These are phyloP conservation scores for Rhododendron ferrugineum DNA, from an alignment of 148 eudicot genomes.

Conservation along the genomic window DNA sequence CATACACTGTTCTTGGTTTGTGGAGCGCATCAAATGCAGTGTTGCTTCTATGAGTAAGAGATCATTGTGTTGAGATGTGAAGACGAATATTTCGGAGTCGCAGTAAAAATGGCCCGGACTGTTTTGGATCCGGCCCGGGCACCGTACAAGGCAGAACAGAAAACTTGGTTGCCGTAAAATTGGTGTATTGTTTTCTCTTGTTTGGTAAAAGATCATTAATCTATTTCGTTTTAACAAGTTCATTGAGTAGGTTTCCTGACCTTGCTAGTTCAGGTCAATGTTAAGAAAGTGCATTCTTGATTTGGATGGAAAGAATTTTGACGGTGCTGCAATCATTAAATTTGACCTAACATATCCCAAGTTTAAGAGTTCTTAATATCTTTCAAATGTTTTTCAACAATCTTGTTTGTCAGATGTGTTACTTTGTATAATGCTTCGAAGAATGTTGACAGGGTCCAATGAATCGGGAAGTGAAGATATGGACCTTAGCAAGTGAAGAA, in stretches of 20 bases:
- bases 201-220: too few species aligned
- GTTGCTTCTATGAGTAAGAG: too few species aligned
- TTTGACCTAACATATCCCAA: not conserved
- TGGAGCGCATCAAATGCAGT: too few species aligned
- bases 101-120: too few species aligned
- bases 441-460: constrained; percentile 57
- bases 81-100: too few species aligned
- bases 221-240: not conserved
- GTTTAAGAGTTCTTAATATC: not conserved
- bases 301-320: too few species aligned
- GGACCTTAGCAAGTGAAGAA: constrained; percentile 92
- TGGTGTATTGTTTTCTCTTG: too few species aligned
- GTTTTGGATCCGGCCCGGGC: too few species aligned
- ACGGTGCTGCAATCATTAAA: not conserved
- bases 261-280: not conserved
- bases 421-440: not conserved
- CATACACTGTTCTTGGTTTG: too few species aligned
- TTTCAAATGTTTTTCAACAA: not conserved
- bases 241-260: not conserved
- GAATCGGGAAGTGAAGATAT: constrained; percentile 81
- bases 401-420: not conserved
- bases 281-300: not conserved
- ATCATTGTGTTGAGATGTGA: too few species aligned
- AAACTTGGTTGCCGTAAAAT: too few species aligned
- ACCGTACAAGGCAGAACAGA: too few species aligned